Conservation (phyloP, 345 rosid genomes). For the Aquilaria malaccensis region DNA sequence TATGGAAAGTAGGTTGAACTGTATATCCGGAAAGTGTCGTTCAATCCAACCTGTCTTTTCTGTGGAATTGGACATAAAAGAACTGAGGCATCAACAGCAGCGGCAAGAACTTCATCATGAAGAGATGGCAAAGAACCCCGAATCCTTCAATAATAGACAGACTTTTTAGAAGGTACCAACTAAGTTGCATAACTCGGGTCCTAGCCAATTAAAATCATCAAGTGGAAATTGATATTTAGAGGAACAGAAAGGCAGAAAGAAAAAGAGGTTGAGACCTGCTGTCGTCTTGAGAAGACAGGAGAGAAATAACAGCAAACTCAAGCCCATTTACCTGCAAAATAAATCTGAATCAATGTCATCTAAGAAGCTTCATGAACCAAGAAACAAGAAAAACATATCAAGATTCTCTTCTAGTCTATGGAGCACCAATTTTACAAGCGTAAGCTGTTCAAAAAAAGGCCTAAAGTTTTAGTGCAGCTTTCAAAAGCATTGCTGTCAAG, state of each 20-base stretch:
- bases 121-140: slow-evolving; percentile 69
- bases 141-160: slow-evolving; percentile 43
- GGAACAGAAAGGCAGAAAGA: slow-evolving; percentile 11
- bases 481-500: too few species aligned
- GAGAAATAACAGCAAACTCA: slow-evolving; percentile 69
- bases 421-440: too few species aligned
- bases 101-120: slow-evolving; percentile 70
- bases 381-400: too few species aligned
- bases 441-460: too few species aligned
- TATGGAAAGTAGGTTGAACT: not conserved
- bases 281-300: slow-evolving; percentile 42
- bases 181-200: too few species aligned
- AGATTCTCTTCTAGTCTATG: too few species aligned
- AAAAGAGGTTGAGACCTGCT: slow-evolving; percentile 47
- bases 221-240: not conserved
- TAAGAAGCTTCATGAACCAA: too few species aligned
- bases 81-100: slow-evolving; percentile 55
- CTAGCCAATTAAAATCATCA: not conserved
- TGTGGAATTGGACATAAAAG: slow-evolving; percentile 38
- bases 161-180: not conserved
- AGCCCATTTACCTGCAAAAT: slow-evolving; percentile 54
- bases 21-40: slow-evolving; percentile 7
- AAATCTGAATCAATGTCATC: not conserved
- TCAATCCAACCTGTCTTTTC: slow-evolving; percentile 36
- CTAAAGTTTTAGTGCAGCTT: too few species aligned